Conservation (phyloP, 1,284 basidiomycete species). For the Pseudozyma sp. region DNA sequence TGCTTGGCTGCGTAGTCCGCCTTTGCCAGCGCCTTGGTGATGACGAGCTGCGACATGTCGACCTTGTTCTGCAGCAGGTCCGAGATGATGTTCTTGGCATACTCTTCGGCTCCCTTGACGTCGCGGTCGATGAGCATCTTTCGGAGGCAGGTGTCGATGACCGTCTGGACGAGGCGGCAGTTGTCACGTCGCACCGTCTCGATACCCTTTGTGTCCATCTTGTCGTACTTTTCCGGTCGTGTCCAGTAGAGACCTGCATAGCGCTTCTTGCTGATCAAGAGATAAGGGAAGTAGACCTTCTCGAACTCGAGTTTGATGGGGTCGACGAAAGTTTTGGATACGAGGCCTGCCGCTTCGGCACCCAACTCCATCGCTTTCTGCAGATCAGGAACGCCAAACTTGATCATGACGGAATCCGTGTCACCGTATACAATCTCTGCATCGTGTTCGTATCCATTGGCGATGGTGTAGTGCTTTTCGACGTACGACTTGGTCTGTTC, state of each 20-base stretch:
- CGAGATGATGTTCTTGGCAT: conserved; percentile 66
- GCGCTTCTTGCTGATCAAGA: conserved; percentile 68
- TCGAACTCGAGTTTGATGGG: conserved; percentile 69
- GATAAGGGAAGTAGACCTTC: conserved; percentile 68
- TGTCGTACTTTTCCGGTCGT: conserved; percentile 63
- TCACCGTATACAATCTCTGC: conserved; percentile 68
- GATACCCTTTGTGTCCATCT: conserved; percentile 69
- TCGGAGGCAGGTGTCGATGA: conserved; percentile 67
- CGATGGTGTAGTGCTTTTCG: conserved; percentile 65
- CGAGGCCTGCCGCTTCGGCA: conserved; percentile 91
- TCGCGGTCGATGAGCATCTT: conserved; percentile 69
- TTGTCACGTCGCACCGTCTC: conserved; percentile 69
- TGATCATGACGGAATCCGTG: conserved; percentile 69
- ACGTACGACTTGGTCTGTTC: conserved; percentile 66
- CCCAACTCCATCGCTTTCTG: conserved; percentile 72
- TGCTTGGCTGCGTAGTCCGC: conserved; percentile 67
- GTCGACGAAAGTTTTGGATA: conserved; percentile 70
- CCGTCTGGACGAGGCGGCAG: conserved; percentile 67
- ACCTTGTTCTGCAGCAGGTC: conserved; percentile 69
- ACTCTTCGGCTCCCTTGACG: conserved; percentile 67
- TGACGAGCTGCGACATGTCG: conserved; percentile 68
- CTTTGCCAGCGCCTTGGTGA: conserved; percentile 67
- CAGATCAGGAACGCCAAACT: conserved; percentile 65
- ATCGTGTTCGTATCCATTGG: conserved; percentile 67
- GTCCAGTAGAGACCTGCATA: conserved; percentile 69